Evolutionary conservation across 345 rosid genomes (phyloP), one percentile per base, ranked within the genome.

Genomic region (Salix koriyanagi): DNA sequence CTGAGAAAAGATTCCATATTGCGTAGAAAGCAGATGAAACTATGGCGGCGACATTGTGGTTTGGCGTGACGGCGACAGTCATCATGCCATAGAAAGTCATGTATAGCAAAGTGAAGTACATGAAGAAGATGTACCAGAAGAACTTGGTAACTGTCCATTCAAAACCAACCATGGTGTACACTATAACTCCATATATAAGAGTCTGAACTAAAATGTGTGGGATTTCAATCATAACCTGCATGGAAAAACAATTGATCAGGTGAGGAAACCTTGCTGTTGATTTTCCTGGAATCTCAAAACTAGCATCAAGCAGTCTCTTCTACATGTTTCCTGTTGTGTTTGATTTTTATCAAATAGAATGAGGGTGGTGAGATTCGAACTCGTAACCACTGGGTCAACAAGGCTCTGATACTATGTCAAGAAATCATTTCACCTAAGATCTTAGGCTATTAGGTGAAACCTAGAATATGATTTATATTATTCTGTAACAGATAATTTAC

Each of bases 31-130:
- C 80, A 4, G 91, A 75, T 48, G 94, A 70, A 68, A 83, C 62
- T 9, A 90, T 82, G 71, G 85, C 86, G 11, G 94, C 89, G 52
- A 90, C 76, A 69, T 76, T 80, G 67, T 84, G 90, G 83, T 90
- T 82, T 2, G 94, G 92, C 1, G 94, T 88, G 71, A 86, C 73
- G 16, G 92, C 94, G 19, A 87, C 90, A 6, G 84, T 74, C 94
- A 87, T 89, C 94, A 90, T 90, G 14, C 94, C 94, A 26, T 87
- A 90, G 75, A 84, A 81, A 6, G 89, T 89, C 86, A 89, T 87
- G 85, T 87, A 90, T 56, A 90, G 39, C 65, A 90, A 70, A 44
- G 87, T 86, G 90, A 90, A 87, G 85, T 76, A 90, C 91, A 84
- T 89, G 82, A 78, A 81, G 83, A 89, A 86, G 65, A 90, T 54